Conservation (phyloP, 306 rosid species). For the Castanopsis chinensis region DNA sequence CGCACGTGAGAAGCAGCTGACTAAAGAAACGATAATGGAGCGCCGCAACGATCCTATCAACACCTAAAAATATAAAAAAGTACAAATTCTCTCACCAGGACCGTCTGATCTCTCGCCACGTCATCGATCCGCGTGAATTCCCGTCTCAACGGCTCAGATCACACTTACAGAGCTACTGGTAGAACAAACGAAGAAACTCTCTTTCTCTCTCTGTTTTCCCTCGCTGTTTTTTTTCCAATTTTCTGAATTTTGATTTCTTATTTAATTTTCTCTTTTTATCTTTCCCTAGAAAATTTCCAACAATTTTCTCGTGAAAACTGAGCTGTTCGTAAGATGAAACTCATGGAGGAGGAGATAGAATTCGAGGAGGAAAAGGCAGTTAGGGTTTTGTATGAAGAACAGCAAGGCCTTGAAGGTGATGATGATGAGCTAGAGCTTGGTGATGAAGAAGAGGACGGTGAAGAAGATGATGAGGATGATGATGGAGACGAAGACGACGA, state of each 20-base stretch:
- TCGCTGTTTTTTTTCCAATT: conserved; percentile 31
- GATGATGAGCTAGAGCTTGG: conserved; percentile 39
- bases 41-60: conserved; percentile 55
- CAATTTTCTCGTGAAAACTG: conserved; percentile 12
- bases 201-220: conserved; percentile 23
- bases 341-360: conserved; percentile 43
- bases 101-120: conserved; percentile 63
- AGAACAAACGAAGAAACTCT: conserved; percentile 60
- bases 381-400: conserved; percentile 14
- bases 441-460: conserved; percentile 36
- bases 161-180: conserved; percentile 65
- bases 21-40: conserved; percentile 23
- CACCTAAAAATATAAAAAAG: background rate
- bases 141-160: conserved; percentile 57
- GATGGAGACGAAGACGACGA: conserved; percentile 40
- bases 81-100: conserved; percentile 16
- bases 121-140: conserved; percentile 56
- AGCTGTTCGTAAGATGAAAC: conserved; percentile 47
- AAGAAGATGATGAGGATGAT: conserved; percentile 43
- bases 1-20: conserved; percentile 62
- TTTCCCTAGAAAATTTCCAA: conserved; percentile 3
- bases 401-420: background rate
- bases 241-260: too few species aligned
- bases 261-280: conserved; percentile 1
- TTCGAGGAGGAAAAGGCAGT: conserved; percentile 51